phyloP scores from a whole-genome alignment of 1,284 basidiomycete genomes.

The Apiotrichum veenhuisii region DNA sequence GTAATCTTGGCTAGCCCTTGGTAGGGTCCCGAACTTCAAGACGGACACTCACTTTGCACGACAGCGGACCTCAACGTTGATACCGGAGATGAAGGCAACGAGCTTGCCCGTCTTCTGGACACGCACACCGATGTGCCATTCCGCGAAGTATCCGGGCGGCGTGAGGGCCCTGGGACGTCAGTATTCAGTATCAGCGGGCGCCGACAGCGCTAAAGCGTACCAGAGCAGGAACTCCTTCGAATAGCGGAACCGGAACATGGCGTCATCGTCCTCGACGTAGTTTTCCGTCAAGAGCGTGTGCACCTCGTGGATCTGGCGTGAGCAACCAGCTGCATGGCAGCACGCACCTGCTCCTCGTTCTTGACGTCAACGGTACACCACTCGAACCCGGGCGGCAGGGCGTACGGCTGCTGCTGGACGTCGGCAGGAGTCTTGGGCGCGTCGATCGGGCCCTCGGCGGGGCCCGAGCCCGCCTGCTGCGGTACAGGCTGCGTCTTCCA shows the following conservation, averaged over 20 bases:
- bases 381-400: slow-evolving; percentile 87
- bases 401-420: slow-evolving; percentile 80
- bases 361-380: slow-evolving; percentile 83
- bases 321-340: slow-evolving; percentile 32
- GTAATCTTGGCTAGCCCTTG: no score
- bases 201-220: slow-evolving; percentile 52
- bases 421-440: slow-evolving; percentile 70
- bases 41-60: slow-evolving; percentile 63
- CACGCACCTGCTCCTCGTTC: slow-evolving; percentile 69
- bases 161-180: slow-evolving; percentile 72
- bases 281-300: slow-evolving; percentile 87
- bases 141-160: slow-evolving; percentile 85
- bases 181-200: background rate
- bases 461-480: slow-evolving; percentile 57
- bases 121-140: slow-evolving; percentile 95
- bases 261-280: slow-evolving; percentile 96
- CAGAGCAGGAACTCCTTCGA: slow-evolving; percentile 91
- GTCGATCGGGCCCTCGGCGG: slow-evolving; percentile 85
- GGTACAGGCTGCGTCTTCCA: slow-evolving; percentile 96
- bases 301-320: slow-evolving; percentile 74
- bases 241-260: slow-evolving; percentile 94
- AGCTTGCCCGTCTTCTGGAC: slow-evolving; percentile 85
- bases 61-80: slow-evolving; percentile 77
- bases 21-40: no score
- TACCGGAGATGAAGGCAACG: slow-evolving; percentile 97